These are phyloP conservation scores for Salvia rosmarinus DNA, from an alignment of 257 asterid species.

Conservation along the genomic window DNA sequence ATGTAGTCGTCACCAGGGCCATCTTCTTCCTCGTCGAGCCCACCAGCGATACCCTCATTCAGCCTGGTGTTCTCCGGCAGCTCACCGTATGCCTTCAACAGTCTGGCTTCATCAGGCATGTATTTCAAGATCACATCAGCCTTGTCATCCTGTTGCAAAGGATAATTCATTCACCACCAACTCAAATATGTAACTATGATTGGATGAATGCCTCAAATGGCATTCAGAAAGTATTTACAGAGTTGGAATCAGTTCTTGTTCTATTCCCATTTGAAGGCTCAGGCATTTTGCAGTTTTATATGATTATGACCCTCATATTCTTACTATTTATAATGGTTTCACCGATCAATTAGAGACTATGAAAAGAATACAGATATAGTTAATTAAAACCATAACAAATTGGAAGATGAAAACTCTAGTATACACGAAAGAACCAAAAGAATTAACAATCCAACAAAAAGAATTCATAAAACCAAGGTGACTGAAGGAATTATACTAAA, in stretches of 20 bases:
- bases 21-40: slow-evolving; percentile 74
- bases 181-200: not conserved
- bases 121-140: slow-evolving; percentile 92
- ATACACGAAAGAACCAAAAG: not conserved
- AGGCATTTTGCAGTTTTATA: not conserved
- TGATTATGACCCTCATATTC: not conserved
- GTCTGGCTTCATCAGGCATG: slow-evolving; percentile 93
- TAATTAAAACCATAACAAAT: not conserved
- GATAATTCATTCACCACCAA: slow-evolving; percentile 6
- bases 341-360: no score
- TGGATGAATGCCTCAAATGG: not conserved
- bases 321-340: not conserved
- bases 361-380: not conserved
- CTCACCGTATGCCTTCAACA: slow-evolving; percentile 95
- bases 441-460: not conserved
- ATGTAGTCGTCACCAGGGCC: slow-evolving; percentile 67
- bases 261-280: not conserved
- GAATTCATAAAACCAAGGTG: not conserved
- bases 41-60: slow-evolving; percentile 73
- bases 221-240: not conserved
- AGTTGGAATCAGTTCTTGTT: not conserved
- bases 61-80: slow-evolving; percentile 86
- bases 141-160: slow-evolving; percentile 75
- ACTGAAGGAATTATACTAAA: no score
- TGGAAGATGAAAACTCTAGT: not conserved